phyloP scores from a whole-genome alignment of 805 yeast genomes.

The Debaryomyces castellii region DNA sequence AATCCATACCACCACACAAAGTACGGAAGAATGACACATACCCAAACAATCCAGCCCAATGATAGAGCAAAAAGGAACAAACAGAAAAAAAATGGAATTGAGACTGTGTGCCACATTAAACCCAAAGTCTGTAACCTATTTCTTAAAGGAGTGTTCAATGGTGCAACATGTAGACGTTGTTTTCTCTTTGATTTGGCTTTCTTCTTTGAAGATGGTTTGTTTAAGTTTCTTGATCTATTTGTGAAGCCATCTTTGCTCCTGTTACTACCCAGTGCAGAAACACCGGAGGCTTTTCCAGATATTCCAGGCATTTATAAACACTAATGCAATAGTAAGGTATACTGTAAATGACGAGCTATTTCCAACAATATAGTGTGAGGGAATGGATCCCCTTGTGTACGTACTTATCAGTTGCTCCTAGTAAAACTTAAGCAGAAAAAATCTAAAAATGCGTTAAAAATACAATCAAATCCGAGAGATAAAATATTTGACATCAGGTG shows the following conservation, averaged over 20 bases:
- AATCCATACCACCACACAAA: constrained; percentile 50
- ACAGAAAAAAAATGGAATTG: constrained; percentile 59
- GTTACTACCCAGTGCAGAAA: not conserved
- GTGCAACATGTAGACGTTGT: constrained; percentile 45
- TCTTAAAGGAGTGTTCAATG: constrained; percentile 51
- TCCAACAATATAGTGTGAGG: not conserved
- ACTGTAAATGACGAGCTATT: not conserved
- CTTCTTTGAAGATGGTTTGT: not conserved
- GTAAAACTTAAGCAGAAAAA: not conserved
- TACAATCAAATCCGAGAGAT: not conserved
- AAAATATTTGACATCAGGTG: too few relatives aligned
- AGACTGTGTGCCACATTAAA: constrained; percentile 70
- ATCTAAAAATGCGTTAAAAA: not conserved
- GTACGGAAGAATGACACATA: constrained; percentile 60
- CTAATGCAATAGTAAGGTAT: not conserved
- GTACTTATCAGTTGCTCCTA: not conserved
- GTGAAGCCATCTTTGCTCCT: not conserved
- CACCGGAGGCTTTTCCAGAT: not conserved
- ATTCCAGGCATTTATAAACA: not conserved
- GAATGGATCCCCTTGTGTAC: not conserved
- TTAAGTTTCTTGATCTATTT: not conserved
- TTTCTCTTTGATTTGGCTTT: not conserved
- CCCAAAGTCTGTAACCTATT: constrained; percentile 67
- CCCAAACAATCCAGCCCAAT: constrained; percentile 66
- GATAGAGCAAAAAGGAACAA: constrained; percentile 50